A percentile compares a stretch with the other conserved stretches of the same genome.
Conservation (phyloP, 208 protist species). For the Acanthamoeba royreba region DNA sequence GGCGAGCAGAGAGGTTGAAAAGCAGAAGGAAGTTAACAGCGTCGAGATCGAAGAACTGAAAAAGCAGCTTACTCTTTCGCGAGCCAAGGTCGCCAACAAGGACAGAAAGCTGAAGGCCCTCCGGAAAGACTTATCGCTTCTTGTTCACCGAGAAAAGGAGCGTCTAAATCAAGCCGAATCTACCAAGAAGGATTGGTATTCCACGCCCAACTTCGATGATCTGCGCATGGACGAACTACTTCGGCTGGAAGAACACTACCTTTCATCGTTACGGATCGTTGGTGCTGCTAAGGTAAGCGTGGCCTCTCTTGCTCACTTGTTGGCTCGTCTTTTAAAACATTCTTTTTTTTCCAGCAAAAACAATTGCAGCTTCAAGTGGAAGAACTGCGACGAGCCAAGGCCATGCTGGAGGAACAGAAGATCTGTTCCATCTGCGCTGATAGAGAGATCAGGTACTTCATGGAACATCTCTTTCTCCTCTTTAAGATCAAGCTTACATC, state of each 20-base stretch:
- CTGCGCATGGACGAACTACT: not conserved
- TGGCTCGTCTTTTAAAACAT: not conserved
- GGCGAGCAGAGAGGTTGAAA: not conserved
- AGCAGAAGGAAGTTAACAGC: not conserved
- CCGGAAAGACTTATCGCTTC: not conserved
- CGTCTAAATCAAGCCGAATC: not conserved
- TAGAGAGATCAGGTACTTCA: not conserved
- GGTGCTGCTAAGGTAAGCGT: not conserved
- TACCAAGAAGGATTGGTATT: not conserved
- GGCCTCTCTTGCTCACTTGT: not conserved
- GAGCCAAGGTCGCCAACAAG: not conserved
- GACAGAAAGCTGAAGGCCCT: not conserved
- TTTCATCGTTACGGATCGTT: not conserved
- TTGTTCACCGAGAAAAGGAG: not conserved
- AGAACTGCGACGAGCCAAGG: slow-evolving; percentile 32
- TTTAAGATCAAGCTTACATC: not conserved
- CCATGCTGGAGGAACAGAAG: slow-evolving; percentile 34
- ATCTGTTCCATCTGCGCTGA: slow-evolving; percentile 14
- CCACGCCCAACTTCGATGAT: not conserved
- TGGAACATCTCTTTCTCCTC: not conserved
- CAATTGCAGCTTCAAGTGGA: slow-evolving; percentile 24
- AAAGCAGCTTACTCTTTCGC: not conserved
- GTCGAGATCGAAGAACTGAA: slow-evolving; percentile 8
- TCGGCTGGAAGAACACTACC: not conserved
- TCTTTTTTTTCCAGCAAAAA: slow-evolving; percentile 2